Conservation (phyloP, 306 rosid genomes). For the Lathyrus oleraceus region DNA sequence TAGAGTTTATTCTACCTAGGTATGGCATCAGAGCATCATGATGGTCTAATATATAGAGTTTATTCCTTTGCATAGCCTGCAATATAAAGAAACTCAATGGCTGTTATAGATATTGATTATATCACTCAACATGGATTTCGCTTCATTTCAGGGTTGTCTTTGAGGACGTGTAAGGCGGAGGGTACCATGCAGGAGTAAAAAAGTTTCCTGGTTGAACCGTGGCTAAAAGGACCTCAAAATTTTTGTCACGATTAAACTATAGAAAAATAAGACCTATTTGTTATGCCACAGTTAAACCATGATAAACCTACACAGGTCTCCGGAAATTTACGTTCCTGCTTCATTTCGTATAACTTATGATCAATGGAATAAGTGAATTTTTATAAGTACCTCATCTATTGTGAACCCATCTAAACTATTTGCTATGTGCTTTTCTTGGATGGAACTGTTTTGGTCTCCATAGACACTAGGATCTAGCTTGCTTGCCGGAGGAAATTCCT, state of each 20-base stretch:
- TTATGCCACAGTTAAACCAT: too few relatives aligned
- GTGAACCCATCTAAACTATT: conserved; percentile 60
- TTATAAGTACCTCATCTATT: conserved; percentile 59
- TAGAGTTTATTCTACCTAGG: conserved; percentile 76
- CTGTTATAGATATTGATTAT: neutral
- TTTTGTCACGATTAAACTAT: too few relatives aligned
- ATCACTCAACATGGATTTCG: neutral
- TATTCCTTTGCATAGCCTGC: conserved; percentile 69
- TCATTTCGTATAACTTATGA: neutral
- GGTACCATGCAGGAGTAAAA: too few relatives aligned
- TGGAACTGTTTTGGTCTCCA: conserved; percentile 79
- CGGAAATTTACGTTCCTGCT: too few relatives aligned
- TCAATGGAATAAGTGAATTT: conserved; percentile 9
- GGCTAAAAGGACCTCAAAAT: too few relatives aligned
- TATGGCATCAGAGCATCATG: conserved; percentile 85
- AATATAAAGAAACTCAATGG: conserved; percentile 1
- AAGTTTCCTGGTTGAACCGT: too few relatives aligned
- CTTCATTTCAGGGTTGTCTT: neutral
- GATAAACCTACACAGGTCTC: too few relatives aligned
- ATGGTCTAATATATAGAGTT: conserved; percentile 76
- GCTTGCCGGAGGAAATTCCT: conserved; percentile 92
- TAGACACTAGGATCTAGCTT: conserved; percentile 57
- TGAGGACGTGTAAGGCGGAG: too few relatives aligned
- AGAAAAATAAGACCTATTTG: too few relatives aligned
- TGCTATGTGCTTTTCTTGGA: conserved; percentile 58